Percentiles rank a stretch among this genome's conserved stretches.
Conservation (phyloP, 371 early-diverging fungal genomes). For the Parasitella parasitica region DNA sequence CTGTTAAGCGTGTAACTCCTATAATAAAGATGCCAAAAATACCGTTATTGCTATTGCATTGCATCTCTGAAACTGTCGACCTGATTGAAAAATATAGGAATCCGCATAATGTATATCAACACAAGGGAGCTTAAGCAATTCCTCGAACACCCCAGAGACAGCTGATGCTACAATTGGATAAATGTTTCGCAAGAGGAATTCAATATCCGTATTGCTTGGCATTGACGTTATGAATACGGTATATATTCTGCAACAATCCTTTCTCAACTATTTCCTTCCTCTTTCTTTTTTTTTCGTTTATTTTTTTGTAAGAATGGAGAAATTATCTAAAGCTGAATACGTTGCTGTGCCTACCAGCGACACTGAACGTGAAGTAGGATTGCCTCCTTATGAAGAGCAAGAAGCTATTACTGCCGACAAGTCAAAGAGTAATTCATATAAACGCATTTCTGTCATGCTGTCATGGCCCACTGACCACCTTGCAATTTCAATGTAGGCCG, state of each 20-base stretch:
- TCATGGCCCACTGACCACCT: background rate
- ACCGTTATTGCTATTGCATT: too few relatives aligned
- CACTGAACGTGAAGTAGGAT: conserved; percentile 7
- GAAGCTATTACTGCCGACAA: background rate
- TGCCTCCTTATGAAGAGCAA: conserved; percentile 11
- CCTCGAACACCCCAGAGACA: too few relatives aligned
- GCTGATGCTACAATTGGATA: background rate
- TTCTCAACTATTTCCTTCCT: background rate
- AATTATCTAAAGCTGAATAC: conserved; percentile 14
- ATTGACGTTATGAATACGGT: background rate
- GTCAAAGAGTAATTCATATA: background rate
- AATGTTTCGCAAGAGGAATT: background rate
- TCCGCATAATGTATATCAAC: too few relatives aligned
- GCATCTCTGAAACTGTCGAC: too few relatives aligned
- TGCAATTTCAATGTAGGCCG: background rate
- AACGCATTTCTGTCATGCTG: background rate
- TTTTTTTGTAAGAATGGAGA: conserved; percentile 11
- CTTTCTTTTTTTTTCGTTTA: background rate
- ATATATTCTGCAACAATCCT: background rate
- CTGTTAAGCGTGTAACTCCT: too few relatives aligned
- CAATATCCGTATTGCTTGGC: background rate
- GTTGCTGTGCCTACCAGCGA: conserved; percentile 23
- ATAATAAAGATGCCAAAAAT: too few relatives aligned
- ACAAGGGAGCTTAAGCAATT: too few relatives aligned
- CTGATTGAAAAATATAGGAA: too few relatives aligned